Evolutionary conservation across 108 stramenopile species (phyloP), one percentile per base, ranked within the genome.

Genomic region (Cyclotella atomus): DNA sequence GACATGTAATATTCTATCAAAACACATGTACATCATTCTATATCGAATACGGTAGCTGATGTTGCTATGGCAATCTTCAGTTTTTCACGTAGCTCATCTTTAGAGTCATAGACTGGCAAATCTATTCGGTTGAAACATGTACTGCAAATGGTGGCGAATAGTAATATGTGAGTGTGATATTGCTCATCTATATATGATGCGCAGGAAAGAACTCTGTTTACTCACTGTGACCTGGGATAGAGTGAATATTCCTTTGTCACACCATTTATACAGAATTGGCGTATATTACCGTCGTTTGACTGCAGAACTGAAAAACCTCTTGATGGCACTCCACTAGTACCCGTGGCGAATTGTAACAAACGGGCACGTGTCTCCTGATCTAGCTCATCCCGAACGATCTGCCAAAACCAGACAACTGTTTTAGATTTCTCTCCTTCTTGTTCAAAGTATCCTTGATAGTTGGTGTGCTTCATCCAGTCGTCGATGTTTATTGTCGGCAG

Each of bases 71-170:
- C 97, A 57, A 94, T 61, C 52, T 87, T 90, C 52, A 98, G 82
- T 70, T 90, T 94, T 30, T 96, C 90, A 17, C 84, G 32, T 23
- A 98, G 71, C 45, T 96, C 94, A 30, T 89, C 83, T 65, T 91
- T 96, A 16, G 88, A 67, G 25, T 81, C 83, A 82, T 96, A 98
- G 36, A 91, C 46, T 16, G 98, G 98, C n/a, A 98, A 73, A 73
- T 98, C 98, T 69, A 98, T 95, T 38, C 97, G 84, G 79, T 98
- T 98, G 83, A 98, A 97, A 68, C 96, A 97, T 8, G 98, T 98
- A 75, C 76, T 79, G 60, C n/a, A n/a, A n/a, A n/a, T n/a, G n/a
- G 14, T 21, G 27, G 36, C 4, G 17, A 47, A 72, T 15, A 68
- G 59, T 21, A 19, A 34, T 20, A 12, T 34, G 38, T 27, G 14